A percentile compares a stretch with the other conserved stretches of the same genome.
Conservation (phyloP, 345 rosid species). For the Hirschfeldia incana region DNA sequence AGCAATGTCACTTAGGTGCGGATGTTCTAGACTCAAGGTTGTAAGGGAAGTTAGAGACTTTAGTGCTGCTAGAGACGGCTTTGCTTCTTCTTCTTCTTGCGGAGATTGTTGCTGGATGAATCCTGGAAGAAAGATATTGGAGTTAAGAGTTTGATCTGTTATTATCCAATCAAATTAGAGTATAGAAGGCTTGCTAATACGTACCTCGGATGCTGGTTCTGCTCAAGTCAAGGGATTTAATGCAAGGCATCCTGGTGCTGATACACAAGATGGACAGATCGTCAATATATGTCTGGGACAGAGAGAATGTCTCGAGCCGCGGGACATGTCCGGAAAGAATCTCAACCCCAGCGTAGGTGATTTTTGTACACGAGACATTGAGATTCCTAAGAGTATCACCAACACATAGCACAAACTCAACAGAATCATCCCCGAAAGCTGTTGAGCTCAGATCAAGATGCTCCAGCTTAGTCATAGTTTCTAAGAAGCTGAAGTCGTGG, state of each 20-base stretch:
- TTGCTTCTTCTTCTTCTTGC: conserved; percentile 29
- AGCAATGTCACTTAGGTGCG: conserved; percentile 59
- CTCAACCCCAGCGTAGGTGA: conserved; percentile 65
- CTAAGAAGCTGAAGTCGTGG: conserved; percentile 54
- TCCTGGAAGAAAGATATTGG: conserved; percentile 48
- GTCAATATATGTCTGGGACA: conserved; percentile 60
- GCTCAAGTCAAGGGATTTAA: conserved; percentile 73
- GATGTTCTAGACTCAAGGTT: conserved; percentile 68
- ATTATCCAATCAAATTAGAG: neutral
- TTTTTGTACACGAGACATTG: conserved; percentile 64
- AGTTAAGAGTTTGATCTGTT: conserved; percentile 1
- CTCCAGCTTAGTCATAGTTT: conserved; percentile 57
- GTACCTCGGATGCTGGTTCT: conserved; percentile 70
- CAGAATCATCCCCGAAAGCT: conserved; percentile 65
- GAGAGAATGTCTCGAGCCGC: conserved; percentile 58
- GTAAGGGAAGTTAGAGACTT: conserved; percentile 51
- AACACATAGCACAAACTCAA: conserved; percentile 51
- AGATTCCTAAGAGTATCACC: conserved; percentile 66
- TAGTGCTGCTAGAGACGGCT: conserved; percentile 53
- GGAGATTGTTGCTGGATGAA: conserved; percentile 43
- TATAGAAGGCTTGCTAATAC: neutral
- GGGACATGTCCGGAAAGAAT: conserved; percentile 65
- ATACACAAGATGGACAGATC: conserved; percentile 62
- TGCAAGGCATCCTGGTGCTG: conserved; percentile 52
- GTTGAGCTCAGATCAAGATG: conserved; percentile 72